A percentile compares a stretch with the other conserved stretches of the same genome.
phyloP scores from a whole-genome alignment of 78 protist species.

The Guillardia theta region DNA sequence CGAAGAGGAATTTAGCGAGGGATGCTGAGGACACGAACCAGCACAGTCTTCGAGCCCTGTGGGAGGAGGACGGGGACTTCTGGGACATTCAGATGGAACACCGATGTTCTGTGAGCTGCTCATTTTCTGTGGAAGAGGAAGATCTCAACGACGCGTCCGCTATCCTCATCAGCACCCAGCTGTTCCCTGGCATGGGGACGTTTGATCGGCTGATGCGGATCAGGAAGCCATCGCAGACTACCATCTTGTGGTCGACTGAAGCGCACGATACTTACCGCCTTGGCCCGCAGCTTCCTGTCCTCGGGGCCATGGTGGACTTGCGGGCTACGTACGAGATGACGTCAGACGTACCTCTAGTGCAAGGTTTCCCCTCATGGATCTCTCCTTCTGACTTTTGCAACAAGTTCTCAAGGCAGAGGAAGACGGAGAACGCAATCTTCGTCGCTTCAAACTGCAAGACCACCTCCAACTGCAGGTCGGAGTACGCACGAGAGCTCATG shows the following conservation, averaged over 20 bases:
- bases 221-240: background rate
- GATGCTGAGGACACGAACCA: background rate
- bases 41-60: background rate
- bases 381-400: background rate
- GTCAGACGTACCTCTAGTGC: background rate
- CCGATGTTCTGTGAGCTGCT: background rate
- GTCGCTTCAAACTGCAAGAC: conserved; percentile 4
- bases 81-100: background rate
- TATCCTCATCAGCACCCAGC: background rate
- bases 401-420: background rate
- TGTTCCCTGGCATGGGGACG: background rate
- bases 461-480: background rate
- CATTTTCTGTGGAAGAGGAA: no score
- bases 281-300: background rate
- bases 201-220: background rate
- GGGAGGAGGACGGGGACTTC: background rate
- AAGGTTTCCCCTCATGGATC: background rate
- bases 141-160: background rate
- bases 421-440: background rate
- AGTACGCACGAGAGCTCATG: background rate
- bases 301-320: background rate
- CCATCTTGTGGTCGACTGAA: background rate
- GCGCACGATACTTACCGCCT: background rate
- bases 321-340: background rate
- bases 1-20: no score